A percentile compares a stretch with the other conserved stretches of the same genome.
Evolutionary conservation across 768 basidiomycete genomes (phyloP).

Genomic region (Calocybe cyanea): DNA sequence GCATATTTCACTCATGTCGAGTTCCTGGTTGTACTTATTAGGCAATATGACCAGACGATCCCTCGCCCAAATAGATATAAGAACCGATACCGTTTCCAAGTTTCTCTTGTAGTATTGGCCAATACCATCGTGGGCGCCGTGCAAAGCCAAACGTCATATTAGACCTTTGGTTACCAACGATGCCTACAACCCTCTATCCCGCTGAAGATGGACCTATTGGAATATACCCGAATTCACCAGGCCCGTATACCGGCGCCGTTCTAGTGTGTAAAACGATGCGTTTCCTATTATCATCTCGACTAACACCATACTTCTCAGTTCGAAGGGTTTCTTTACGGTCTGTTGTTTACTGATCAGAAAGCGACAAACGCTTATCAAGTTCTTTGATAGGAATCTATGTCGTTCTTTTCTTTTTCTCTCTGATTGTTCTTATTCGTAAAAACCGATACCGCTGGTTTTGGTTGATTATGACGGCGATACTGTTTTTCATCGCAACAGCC

Average conservation of each 20-base stretch:
- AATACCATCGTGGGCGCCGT: background rate
- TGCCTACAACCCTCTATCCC: background rate
- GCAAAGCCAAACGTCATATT: background rate
- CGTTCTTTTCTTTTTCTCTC: conserved; percentile 8
- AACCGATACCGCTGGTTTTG: conserved; percentile 2
- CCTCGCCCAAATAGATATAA: no score
- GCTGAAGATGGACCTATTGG: background rate
- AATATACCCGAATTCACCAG: background rate
- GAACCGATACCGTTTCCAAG: no score
- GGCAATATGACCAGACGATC: no score
- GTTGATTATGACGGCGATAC: conserved; percentile 1
- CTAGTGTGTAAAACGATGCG: background rate
- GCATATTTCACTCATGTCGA: no score
- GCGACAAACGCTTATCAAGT: background rate
- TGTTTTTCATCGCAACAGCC: conserved; percentile 16
- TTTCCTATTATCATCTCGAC: background rate
- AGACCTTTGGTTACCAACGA: background rate
- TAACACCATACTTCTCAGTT: conserved; percentile 10
- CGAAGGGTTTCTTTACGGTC: conserved; percentile 18
- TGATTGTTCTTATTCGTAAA: conserved; percentile 6
- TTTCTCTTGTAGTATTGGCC: no score
- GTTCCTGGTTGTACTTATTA: no score
- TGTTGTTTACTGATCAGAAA: background rate
- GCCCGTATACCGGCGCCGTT: conserved; percentile 2
- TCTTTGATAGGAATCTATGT: conserved; percentile 14